Percentiles rank a stretch among this genome's conserved stretches.
These are phyloP conservation scores for Stephania yunnanensis DNA, from an alignment of 164 flowering plant genomes.

Conservation along the genomic window DNA sequence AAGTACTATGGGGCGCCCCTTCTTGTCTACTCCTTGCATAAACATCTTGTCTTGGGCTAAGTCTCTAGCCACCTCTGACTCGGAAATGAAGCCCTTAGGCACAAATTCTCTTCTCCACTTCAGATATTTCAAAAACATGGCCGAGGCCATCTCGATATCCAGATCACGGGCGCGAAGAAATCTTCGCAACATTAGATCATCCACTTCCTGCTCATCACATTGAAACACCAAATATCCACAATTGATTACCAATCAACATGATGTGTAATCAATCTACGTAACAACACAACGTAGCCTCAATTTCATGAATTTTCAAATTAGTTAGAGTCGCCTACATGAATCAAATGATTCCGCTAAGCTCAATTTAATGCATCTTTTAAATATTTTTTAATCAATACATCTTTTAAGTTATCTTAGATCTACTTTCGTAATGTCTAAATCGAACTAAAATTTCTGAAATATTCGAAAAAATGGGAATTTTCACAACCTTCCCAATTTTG, in stretches of 20 bases:
- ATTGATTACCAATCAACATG: no score
- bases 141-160: conserved; percentile 62
- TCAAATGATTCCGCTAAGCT: no score
- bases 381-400: no score
- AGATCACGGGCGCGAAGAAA: conserved; percentile 78
- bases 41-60: conserved; percentile 69
- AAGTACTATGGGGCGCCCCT: conserved; percentile 54
- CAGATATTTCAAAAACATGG: conserved; percentile 54
- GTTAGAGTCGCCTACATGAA: no score
- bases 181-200: conserved; percentile 63
- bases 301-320: no score
- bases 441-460: no score
- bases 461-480: no score
- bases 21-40: conserved; percentile 56
- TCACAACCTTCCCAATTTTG: background rate
- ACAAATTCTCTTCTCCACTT: conserved; percentile 58
- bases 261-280: no score
- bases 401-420: no score
- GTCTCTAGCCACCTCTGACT: conserved; percentile 42
- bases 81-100: conserved; percentile 55
- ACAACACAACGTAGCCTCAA: no score
- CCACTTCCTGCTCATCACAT: conserved; percentile 29
- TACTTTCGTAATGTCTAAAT: no score
- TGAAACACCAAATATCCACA: background rate
- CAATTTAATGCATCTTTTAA: no score